Evolutionary conservation across 1,139 yeast genomes (phyloP).

Genomic region (Ogataea hybrid): DNA sequence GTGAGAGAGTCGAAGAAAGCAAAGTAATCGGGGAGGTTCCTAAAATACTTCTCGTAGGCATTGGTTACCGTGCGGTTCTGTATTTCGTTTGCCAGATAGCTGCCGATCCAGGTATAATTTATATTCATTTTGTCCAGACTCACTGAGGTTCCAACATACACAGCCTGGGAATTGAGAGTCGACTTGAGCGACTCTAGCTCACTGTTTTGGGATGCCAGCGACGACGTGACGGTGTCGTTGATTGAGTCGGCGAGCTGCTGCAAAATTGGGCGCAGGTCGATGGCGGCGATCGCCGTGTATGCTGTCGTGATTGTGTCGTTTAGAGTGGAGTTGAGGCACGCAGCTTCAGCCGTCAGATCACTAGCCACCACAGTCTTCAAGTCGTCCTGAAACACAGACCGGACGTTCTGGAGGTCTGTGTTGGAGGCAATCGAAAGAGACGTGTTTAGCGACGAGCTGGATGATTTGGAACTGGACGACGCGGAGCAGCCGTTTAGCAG

Average conservation of each 20-base stretch:
- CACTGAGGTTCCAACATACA: conserved; percentile 12
- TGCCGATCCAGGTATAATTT: conserved; percentile 22
- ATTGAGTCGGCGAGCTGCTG: conserved; percentile 3
- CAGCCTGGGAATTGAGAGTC: conserved; percentile 13
- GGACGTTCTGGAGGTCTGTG: not conserved
- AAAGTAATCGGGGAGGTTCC: conserved; percentile 3
- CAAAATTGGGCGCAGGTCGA: conserved; percentile 5
- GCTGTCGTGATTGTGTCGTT: conserved; percentile 11
- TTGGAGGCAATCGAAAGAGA: not conserved
- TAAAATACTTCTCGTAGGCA: conserved; percentile 5
- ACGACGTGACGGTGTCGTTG: conserved; percentile 11
- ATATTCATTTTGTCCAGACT: conserved; percentile 13
- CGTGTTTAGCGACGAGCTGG: not conserved
- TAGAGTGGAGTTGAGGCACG: conserved; percentile 5
- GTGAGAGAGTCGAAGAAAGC: conserved; percentile 1
- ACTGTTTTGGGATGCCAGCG: conserved; percentile 8
- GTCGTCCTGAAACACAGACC: conserved; percentile 1
- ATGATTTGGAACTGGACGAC: not conserved
- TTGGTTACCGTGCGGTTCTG: conserved; percentile 1
- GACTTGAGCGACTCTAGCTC: conserved; percentile 9
- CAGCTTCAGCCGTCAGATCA: conserved; percentile 3
- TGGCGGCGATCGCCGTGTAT: not conserved
- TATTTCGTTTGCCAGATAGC: conserved; percentile 1
- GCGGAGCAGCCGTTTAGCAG: not conserved
- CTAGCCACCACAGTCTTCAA: conserved; percentile 1